phyloP scores from a whole-genome alignment of 345 rosid species.

The Rhizophora apiculata region DNA sequence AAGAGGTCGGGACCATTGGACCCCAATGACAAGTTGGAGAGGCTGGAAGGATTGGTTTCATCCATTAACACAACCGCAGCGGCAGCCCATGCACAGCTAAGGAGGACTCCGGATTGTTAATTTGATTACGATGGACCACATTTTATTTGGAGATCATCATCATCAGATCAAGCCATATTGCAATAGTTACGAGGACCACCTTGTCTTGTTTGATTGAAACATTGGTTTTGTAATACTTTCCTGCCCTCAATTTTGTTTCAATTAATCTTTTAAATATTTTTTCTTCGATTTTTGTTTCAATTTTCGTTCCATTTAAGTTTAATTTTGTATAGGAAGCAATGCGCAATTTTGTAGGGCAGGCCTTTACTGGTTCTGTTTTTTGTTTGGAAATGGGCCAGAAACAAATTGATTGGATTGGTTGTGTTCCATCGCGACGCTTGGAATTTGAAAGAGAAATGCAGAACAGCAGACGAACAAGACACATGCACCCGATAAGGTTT shows the following conservation, averaged over 20 bases:
- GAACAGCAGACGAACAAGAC: slow-evolving; percentile 9
- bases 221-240: no score
- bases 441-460: not conserved
- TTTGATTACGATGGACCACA: slow-evolving; percentile 15
- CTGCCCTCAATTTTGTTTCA: no score
- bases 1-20: slow-evolving; percentile 35
- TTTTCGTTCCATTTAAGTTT: no score
- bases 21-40: slow-evolving; percentile 15
- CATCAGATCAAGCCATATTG: slow-evolving; percentile 1
- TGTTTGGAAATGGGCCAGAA: slow-evolving; percentile 6
- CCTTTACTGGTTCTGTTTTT: slow-evolving; percentile 1
- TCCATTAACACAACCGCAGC: slow-evolving; percentile 14
- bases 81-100: slow-evolving; percentile 29
- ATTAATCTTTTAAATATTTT: no score
- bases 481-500: slow-evolving; percentile 12
- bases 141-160: slow-evolving; percentile 5
- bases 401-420: slow-evolving; percentile 18
- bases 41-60: slow-evolving; percentile 20
- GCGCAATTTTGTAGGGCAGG: slow-evolving; percentile 7
- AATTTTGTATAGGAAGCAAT: no score
- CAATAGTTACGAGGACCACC: slow-evolving; percentile 6
- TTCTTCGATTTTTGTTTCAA: no score
- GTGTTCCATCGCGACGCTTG: not conserved
- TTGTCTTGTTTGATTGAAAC: not conserved
- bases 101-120: slow-evolving; percentile 20